Base-by-base conservation (phyloP, 352 stramenopile species). In the Phytopythium oedochilum region DNA sequence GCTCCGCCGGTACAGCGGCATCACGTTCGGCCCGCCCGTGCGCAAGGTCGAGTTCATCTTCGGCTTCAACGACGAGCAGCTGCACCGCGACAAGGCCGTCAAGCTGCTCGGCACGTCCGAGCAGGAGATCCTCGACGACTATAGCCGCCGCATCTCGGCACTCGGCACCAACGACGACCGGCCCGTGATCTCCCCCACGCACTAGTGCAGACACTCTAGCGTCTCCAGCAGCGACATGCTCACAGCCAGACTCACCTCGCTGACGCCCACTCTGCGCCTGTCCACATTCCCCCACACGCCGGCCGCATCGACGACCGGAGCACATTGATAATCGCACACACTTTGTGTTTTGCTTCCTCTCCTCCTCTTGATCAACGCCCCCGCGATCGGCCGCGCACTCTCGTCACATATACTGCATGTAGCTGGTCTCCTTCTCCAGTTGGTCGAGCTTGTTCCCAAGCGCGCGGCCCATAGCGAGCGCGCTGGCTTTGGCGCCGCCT, bases 401-500 rank as follows among this genome's bases (percentile, higher is more conserved):
- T 4, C 29, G 28, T 77, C 55, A 78, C 66, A 75, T 75, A 63
- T 67, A 78, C 63, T 73, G 59, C 53, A 67, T 74, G 49, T 60
- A 73, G 52, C 48, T 70, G 56, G 73, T 84, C 45, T 89, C 76
- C 54, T 88, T 84, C 46, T 91, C 81, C 47, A 91, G 63, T 44
- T 88, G 76, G 58, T 91, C 81, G 8, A 91, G 71, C 50, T 86
- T 86, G 66, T 73, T 89, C 49, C 74, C 77, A 32, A 91, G 77
- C 18, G 76, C 66, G 31, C 78, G 64, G 20, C 48, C 22, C 61
- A 66, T 66, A 23, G 36, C 44, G 34, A 66, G 51, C n/a, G 12
- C 51, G 49, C 55, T 55, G 3, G 59, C 55, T 6, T 52, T 54
- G 28, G 39, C 49, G 20, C 59, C 39, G 6, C 40, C 39, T 2